Base-by-base conservation (phyloP, 768 basidiomycete species). In the Fomitopsis serialis region DNA sequence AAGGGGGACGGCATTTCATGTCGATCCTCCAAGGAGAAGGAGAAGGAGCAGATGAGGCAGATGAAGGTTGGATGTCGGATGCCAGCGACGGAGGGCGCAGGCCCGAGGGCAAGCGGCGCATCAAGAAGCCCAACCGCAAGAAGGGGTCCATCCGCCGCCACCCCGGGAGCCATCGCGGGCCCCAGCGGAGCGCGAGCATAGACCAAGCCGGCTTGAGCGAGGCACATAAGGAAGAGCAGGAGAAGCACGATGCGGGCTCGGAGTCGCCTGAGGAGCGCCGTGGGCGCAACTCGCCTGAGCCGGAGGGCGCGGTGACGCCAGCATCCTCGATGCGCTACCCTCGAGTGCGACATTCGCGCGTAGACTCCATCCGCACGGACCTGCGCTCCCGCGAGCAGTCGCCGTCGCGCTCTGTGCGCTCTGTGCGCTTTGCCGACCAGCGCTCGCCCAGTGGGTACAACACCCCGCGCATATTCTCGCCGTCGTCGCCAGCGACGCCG, bases 41-140 rank as follows among this genome's bases (percentile, higher is more conserved):
- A 29, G 40, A 34, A 7, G 23, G 45, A 29, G 40, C 29, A 7
- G 74, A 77, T 3, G 80, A 76, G 4, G 80, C 80, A 17, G 83
- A 85, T 0, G 85, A 80, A 54, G 82, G 74, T 1, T 87, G 84
- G 85, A 74, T 76, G 17, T 87, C 84, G 6, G 87, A 89, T 45
- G 69, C 63, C 22, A 77, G 74, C 52, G 62, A 64, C 22, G 65
- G 58, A 22, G 57, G 60, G 24, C 50, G 45, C 58, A 44, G 50
- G 50, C 29, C 6, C 5, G 23, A 32, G 50, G 48, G 54, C 52
- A 52, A 35, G 43, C 32, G 40, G 48, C 8, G 11, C 25, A 29
- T 11, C 15, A 32, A 40, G 21, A 27, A 49, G 22, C 53, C 46
- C 24, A 19, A 45, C 34, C 55, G 58, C 25, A 54, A 54, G 23